Base-by-base conservation (phyloP, 306 rosid genomes). In the Quercus glauca region DNA sequence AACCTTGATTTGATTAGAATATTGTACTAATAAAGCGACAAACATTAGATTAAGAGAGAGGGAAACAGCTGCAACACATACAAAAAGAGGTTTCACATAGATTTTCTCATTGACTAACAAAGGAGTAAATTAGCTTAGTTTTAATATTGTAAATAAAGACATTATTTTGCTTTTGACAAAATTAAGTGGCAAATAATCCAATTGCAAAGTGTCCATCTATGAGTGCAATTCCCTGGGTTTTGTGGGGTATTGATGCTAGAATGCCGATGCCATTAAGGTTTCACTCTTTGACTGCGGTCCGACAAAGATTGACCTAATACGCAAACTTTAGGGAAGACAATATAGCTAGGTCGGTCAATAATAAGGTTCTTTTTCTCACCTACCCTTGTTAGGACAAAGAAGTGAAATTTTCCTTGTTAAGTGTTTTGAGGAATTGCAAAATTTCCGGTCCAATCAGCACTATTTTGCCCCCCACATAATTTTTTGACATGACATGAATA, bases 11-110 rank as follows among this genome's bases (percentile, higher is more conserved):
- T 59, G 33, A 23, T 23, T 59, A 23, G 6, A 11, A 23, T 59
- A 59, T 59, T 63, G 14, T 45, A 9, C 52, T 45, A 25, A 25
- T 25, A 26, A 63, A 26, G 20, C 69, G 37, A 61, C 2, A 33
- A 3, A 61, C 37, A 25, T 61, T 13, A 26, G 19, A 2, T 25
- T 61, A 25, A 26, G 19, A 15, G 33, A 15, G 37, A 29, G 26
- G 51, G 71, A 67, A 33, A 67, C 71, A 67, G 71, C 71, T 67
- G 71, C 71, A 9, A 19, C 71, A 63, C 69, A 63, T 26, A 13
- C 4, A 26, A 1, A 13, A 15, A 15, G 69, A 15, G 65, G 26
- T 33, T 5, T 41, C 45, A 9, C 1, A 23, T 19, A 37, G 26
- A 68, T 19, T 37, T 19, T 64, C 25, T 7, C 3, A 29, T 64